Evolutionary conservation across 2,329 filamentous ascomycete species (phyloP).

Genomic region (Ceratocystis variospora): DNA sequence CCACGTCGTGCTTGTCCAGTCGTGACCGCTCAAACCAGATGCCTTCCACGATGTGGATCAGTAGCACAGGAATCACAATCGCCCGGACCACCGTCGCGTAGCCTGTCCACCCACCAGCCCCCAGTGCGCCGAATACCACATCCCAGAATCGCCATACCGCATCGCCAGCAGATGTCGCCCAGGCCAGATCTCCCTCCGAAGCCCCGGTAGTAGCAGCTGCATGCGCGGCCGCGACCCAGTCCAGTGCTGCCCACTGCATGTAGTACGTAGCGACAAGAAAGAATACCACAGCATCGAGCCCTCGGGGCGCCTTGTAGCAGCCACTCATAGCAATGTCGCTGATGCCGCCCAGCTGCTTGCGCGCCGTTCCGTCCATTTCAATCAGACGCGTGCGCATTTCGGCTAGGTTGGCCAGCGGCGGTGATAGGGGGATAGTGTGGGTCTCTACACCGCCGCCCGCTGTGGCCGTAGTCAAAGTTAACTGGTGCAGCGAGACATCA

Average conservation of each 20-base stretch:
- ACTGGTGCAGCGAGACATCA: conserved; percentile 32
- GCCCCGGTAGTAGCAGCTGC: background rate
- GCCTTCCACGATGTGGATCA: conserved; percentile 53
- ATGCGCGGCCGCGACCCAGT: background rate
- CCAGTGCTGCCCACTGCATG: conserved; percentile 26
- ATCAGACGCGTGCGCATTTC: conserved; percentile 60
- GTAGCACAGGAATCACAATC: conserved; percentile 45
- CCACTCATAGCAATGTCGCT: conserved; percentile 31
- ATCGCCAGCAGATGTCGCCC: conserved; percentile 37
- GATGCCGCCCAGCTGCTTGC: conserved; percentile 47
- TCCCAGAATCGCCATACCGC: conserved; percentile 37
- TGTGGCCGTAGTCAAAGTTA: conserved; percentile 45
- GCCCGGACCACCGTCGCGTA: conserved; percentile 45
- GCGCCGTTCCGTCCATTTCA: conserved; percentile 48
- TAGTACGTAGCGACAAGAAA: conserved; percentile 40
- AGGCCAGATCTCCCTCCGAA: background rate
- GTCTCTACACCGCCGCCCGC: conserved; percentile 27
- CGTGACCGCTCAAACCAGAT: conserved; percentile 36
- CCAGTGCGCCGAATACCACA: conserved; percentile 33
- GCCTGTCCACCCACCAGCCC: conserved; percentile 37
- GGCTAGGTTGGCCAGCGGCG: conserved; percentile 52
- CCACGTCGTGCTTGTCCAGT: conserved; percentile 36
- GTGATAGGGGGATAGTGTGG: conserved; percentile 49
- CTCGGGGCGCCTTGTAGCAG: conserved; percentile 29
- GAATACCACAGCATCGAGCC: conserved; percentile 25